A percentile compares a stretch with the other conserved stretches of the same genome.
Conservation (phyloP, 2,329 filamentous ascomycete genomes). For the Xylariaceae sp. region DNA sequence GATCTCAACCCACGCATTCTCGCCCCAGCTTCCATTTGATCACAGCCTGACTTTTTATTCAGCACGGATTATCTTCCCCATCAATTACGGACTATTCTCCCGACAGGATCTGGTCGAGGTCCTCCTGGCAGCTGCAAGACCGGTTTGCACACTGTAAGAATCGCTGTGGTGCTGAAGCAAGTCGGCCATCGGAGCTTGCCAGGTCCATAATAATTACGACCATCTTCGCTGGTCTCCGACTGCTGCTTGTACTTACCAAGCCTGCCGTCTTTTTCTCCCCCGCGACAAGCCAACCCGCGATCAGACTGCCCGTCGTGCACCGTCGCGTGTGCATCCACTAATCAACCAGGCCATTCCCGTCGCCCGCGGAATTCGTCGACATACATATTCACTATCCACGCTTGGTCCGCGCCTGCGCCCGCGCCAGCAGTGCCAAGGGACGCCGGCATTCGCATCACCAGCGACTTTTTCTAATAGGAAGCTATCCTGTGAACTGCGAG, state of each 20-base stretch:
- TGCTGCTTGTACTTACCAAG: background rate
- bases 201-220: constrained; percentile 9
- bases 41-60: background rate
- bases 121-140: too few species aligned
- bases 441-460: constrained; percentile 7
- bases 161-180: constrained; percentile 4
- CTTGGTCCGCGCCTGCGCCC: constrained; percentile 7
- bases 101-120: background rate
- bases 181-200: constrained; percentile 17
- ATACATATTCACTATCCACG: constrained; percentile 2
- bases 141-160: too few species aligned
- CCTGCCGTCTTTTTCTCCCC: constrained; percentile 7
- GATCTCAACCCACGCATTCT: background rate
- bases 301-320: constrained; percentile 13
- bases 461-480: background rate
- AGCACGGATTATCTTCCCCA: background rate
- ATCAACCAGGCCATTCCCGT: constrained; percentile 1
- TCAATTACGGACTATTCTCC: background rate
- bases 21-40: background rate
- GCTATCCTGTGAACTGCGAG: background rate
- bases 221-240: constrained; percentile 3
- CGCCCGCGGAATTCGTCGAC: too few species aligned
- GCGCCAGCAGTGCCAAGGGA: constrained; percentile 2
- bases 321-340: constrained; percentile 15
- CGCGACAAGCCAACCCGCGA: constrained; percentile 16